Percentiles rank a stretch among this genome's conserved stretches.
Conservation (phyloP, 192 early-diverging fungal genomes). For the Backusella tuberculispora region DNA sequence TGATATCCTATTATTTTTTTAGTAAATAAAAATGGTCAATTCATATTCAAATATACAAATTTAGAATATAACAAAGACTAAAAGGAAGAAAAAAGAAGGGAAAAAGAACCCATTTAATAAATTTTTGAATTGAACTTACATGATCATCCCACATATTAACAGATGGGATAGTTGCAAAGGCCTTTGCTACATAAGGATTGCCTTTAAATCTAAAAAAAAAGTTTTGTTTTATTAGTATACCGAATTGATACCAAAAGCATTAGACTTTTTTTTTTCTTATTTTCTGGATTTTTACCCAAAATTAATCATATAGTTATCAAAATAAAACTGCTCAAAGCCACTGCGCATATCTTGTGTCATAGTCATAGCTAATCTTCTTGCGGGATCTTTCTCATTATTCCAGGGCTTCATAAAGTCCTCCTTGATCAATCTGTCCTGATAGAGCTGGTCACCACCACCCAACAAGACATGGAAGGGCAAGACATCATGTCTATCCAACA, state of each 20-base stretch:
- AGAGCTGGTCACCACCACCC: conserved; percentile 78
- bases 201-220: conserved; percentile 20
- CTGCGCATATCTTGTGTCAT: conserved; percentile 21
- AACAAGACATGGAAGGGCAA: conserved; percentile 72
- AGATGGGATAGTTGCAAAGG: conserved; percentile 77
- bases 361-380: conserved; percentile 33
- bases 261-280: no score
- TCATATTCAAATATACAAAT: not conserved
- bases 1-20: conserved; percentile 57
- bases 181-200: conserved; percentile 55
- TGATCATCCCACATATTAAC: conserved; percentile 86
- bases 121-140: conserved; percentile 33
- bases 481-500: conserved; percentile 57
- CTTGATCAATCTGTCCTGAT: conserved; percentile 62
- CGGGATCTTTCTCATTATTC: conserved; percentile 46
- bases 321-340: conserved; percentile 41
- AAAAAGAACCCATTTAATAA: not conserved
- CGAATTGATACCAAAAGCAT: not conserved
- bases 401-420: conserved; percentile 63
- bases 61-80: not conserved
- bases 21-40: no score
- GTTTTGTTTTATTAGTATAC: not conserved
- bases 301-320: conserved; percentile 34
- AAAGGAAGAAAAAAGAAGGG: not conserved
- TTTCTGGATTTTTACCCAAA: conserved; percentile 22